Conservation (phyloP, 2,329 filamentous ascomycete species). For the Periglandula ipomoeae region DNA sequence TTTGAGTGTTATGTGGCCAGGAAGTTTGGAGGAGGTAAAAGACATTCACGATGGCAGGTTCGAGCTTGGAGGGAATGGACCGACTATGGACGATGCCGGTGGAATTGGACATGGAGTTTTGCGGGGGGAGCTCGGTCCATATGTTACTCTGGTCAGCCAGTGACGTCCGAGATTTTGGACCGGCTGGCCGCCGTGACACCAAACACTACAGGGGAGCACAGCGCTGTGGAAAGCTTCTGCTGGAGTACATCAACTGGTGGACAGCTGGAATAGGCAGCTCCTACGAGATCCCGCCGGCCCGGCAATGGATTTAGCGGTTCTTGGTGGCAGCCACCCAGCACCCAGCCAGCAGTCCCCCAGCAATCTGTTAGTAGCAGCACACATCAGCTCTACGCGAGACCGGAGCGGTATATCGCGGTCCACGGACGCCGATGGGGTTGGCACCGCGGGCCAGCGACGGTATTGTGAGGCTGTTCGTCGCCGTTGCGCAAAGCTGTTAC, state of each 20-base stretch:
- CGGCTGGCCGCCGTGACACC: background rate
- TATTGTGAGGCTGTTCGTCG: background rate
- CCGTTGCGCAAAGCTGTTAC: slow-evolving; percentile 2
- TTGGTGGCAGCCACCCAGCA: no score
- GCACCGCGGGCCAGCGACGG: background rate
- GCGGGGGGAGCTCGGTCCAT: background rate
- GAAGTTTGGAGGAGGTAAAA: background rate
- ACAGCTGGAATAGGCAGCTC: background rate
- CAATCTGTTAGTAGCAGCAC: no score
- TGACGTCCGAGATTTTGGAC: background rate
- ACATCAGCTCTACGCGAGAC: no score
- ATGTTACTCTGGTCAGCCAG: background rate
- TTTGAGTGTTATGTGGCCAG: no score
- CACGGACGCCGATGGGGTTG: slow-evolving; percentile 3
- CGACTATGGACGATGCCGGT: background rate
- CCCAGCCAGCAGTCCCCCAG: no score
- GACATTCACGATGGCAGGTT: background rate
- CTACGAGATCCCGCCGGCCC: background rate
- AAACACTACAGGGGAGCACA: no score
- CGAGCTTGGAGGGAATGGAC: background rate
- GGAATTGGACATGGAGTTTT: background rate
- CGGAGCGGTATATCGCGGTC: no score
- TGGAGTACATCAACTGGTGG: no score
- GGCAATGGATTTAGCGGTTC: no score
- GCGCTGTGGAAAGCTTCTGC: no score